Evolutionary conservation across 495 filamentous ascomycete species (phyloP).

Genomic region (Cryomyces antarcticus): DNA sequence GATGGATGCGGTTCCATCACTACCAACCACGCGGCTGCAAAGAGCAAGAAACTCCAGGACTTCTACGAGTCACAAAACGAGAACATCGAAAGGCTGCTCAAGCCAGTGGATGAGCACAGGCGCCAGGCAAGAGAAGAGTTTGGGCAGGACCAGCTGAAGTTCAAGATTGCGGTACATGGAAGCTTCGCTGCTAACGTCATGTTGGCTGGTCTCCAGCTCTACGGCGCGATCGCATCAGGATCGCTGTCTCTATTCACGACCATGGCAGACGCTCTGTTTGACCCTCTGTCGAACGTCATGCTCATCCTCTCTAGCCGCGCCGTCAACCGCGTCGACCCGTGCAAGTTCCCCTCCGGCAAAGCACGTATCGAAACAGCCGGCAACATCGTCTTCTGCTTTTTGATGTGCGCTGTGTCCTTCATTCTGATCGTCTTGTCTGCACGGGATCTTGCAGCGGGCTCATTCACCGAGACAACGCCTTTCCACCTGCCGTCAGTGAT

Average conservation of each 20-base stretch:
- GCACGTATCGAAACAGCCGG: slow-evolving; percentile 88
- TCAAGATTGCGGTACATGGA: slow-evolving; percentile 77
- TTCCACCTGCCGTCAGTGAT: slow-evolving; percentile 80
- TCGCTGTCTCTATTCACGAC: slow-evolving; percentile 94
- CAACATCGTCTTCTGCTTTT: slow-evolving; percentile 92
- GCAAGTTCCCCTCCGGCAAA: slow-evolving; percentile 81
- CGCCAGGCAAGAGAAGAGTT: slow-evolving; percentile 60
- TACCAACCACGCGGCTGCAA: slow-evolving; percentile 17
- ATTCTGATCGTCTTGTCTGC: slow-evolving; percentile 78
- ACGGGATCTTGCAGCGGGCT: slow-evolving; percentile 36
- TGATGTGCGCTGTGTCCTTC: slow-evolving; percentile 82
- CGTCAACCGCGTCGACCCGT: slow-evolving; percentile 71
- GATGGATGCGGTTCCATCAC: slow-evolving; percentile 26
- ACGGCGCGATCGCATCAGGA: slow-evolving; percentile 66
- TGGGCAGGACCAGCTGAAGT: slow-evolving; percentile 61
- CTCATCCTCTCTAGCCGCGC: slow-evolving; percentile 78
- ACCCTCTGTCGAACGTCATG: slow-evolving; percentile 77
- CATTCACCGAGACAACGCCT: slow-evolving; percentile 12
- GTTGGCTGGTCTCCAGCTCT: slow-evolving; percentile 64
- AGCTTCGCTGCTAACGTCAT: slow-evolving; percentile 70
- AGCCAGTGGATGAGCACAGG: slow-evolving; percentile 79
- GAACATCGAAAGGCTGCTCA: slow-evolving; percentile 78
- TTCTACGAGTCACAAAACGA: slow-evolving; percentile 91
- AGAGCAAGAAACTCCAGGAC: slow-evolving; percentile 45
- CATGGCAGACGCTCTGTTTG: slow-evolving; percentile 93